Evolutionary conservation across 2,329 filamentous ascomycete genomes (phyloP), one percentile per base, ranked within the genome.

Genomic region (Epicoccum sorghinum): DNA sequence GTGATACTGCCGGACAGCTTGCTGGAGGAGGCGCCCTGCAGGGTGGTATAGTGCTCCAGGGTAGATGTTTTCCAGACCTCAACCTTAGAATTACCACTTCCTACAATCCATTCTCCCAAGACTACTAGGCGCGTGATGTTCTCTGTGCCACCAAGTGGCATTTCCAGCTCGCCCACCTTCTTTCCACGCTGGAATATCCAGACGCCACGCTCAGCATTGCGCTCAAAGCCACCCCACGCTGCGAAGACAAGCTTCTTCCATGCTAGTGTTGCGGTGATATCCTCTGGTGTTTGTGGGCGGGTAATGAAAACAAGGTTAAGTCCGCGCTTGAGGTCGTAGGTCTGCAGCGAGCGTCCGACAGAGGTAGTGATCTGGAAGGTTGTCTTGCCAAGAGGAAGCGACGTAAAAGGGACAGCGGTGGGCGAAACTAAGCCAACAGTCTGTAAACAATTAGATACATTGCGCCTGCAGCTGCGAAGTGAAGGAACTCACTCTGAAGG

Each of bases 331-430:
- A 99, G 79, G 73, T 99, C 95, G 79, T 99, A 99, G 0, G 95
- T 99, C 77, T 99, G 95, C 41, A 99, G 83, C 55, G 89, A 91
- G 67, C 88, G 86, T 59, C 93, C 95, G 58, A 96, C 90, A 0
- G 91, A 98, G 27, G 95, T 99, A 30, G 95, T 98, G 75, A 99
- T 91, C 74, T 99, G 95, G 72, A 96, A 99, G 3, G 92, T 96
- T 0, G 91, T 93, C 77, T 96, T 96, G 53, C 95, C 95, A 13
- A 96, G 82, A 0, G 93, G 90, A 29, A 96, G 84, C 5, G 89
- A 89, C 2, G 93, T 93, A 71, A 99, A 98, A 0, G 95, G 93
- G 0, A 97, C 91, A 43, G 82, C 78, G 2, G 93, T 97, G 0
- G 95, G 91, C 4, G 95, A 97, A 2, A 99, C 91, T 29, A 99